Percentiles rank a stretch among this genome's conserved stretches.
These are phyloP conservation scores for Hyaloscypha hepaticicola DNA, from an alignment of 495 filamentous ascomycete species.

Conservation along the genomic window DNA sequence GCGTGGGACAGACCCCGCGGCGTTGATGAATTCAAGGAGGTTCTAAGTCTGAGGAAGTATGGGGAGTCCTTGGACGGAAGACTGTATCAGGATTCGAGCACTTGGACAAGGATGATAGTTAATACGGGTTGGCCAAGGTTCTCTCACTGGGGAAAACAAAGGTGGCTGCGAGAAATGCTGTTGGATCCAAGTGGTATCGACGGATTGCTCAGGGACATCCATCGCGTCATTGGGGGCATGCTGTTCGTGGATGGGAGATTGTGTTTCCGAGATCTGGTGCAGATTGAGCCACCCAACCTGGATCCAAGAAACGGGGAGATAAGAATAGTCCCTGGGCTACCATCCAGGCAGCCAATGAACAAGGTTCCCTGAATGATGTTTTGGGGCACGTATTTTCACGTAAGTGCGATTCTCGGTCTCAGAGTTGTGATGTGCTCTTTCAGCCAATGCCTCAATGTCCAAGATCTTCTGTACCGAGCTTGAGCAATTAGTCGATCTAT, in stretches of 20 bases:
- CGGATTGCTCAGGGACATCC: slow-evolving; percentile 20
- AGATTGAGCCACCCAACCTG: slow-evolving; percentile 1
- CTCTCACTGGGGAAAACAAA: slow-evolving; percentile 31
- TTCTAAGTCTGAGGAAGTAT: slow-evolving; percentile 15
- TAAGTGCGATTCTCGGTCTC: no score
- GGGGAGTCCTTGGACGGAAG: slow-evolving; percentile 28
- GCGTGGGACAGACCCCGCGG: slow-evolving; percentile 21
- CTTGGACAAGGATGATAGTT: slow-evolving; percentile 11
- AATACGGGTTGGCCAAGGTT: slow-evolving; percentile 30
- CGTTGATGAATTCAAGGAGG: slow-evolving; percentile 27
- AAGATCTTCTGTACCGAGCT: no score
- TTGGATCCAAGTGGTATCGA: slow-evolving; percentile 27
- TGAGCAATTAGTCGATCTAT: no score
- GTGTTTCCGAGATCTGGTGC: slow-evolving; percentile 13
- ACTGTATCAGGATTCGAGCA: slow-evolving; percentile 14
- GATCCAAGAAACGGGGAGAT: slow-evolving; percentile 30
- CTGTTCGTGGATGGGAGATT: slow-evolving; percentile 23
- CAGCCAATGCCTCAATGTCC: no score
- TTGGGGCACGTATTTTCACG: no score
- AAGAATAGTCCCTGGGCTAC: slow-evolving; percentile 13
- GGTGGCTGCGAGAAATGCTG: slow-evolving; percentile 30
- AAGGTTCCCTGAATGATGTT: background rate
- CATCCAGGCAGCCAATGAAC: background rate
- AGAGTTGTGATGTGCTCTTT: no score
- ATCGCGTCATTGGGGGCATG: slow-evolving; percentile 24